These are phyloP conservation scores for Fusarium nurragi DNA, from an alignment of 2,329 filamentous ascomycete species.

Conservation along the genomic window DNA sequence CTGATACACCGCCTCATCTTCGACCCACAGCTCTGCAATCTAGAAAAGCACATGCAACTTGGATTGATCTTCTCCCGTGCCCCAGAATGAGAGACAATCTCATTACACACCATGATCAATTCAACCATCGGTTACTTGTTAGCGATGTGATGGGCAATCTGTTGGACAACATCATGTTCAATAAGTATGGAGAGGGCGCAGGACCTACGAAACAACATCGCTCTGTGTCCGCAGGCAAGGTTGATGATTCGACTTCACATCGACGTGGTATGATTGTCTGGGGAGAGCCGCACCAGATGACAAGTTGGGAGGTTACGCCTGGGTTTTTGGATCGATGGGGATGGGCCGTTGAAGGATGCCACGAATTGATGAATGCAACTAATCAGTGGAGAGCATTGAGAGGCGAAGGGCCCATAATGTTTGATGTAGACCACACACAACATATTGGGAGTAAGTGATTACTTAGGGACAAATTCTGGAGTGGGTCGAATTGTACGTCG, in stretches of 20 bases:
- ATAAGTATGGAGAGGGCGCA: slow-evolving; percentile 9
- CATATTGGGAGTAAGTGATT: background rate
- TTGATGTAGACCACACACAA: background rate
- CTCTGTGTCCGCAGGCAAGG: background rate
- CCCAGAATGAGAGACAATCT: slow-evolving; percentile 11
- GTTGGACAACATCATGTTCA: slow-evolving; percentile 6
- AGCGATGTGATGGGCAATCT: slow-evolving; percentile 4
- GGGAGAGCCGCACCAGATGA: background rate
- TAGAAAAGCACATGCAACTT: background rate
- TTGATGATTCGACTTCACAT: background rate
- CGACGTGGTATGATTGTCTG: slow-evolving; percentile 2
- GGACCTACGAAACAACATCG: background rate
- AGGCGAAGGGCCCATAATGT: background rate
- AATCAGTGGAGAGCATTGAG: slow-evolving; percentile 11
- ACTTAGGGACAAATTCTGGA: background rate
- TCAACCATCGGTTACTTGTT: slow-evolving; percentile 4
- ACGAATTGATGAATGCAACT: slow-evolving; percentile 4
- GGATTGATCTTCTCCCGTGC: slow-evolving; percentile 7
- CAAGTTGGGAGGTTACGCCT: slow-evolving; percentile 11
- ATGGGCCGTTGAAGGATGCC: slow-evolving; percentile 6
- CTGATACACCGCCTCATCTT: background rate
- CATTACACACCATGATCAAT: background rate
- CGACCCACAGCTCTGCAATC: slow-evolving; percentile 1
- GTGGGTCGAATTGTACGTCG: background rate
- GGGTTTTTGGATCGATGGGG: slow-evolving; percentile 11